Base-by-base conservation (phyloP, 2,329 filamentous ascomycete genomes). In the Escovopsis sp. region DNA sequence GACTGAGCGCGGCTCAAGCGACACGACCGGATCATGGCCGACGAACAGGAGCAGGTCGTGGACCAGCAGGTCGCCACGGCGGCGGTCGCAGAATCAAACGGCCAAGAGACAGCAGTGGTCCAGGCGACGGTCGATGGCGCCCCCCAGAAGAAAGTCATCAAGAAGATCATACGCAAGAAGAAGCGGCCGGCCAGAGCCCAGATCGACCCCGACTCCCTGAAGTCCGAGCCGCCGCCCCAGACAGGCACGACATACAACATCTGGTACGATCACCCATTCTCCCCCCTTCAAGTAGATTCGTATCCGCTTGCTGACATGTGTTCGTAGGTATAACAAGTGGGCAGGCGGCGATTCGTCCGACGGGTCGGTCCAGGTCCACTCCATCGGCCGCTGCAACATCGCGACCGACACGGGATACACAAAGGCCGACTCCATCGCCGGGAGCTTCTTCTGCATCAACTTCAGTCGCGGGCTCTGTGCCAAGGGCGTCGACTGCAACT, bases 241-340 rank as follows among this genome's bases (percentile, higher is more conserved):
- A 96, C 89, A 0, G 91, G 91, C 42, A 94, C 85, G 0, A 86
- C 88, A 45, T 98, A 91, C 72, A 98, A 98, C 63, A 93, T 54
- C 38, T 54, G 52, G 43, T 45, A 23, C 42, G 45, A 23, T 18
- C 8, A 5, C 26, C 15, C 3, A 3, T 9, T 15, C 26, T 9
- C 26, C 19, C n/a, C n/a, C 9, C 6, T 33, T 40, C 10, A 23
- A 42, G 18, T 11, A 32, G 23, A 6, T 23, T 23, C 19, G 33
- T 19, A 18, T 33, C 5, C n/a, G 12, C 5, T 23, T 33, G 38
- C 43, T 45, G 32, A 44, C 19, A 28, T 26, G 18, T 32, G 8
- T n/a, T 37, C 49, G 94, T 56, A 95, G 88, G 89, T 94, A 95
- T 66, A 95, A 94, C 68, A 96, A 95, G 64, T 96, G 89, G 88